Evolutionary conservation across 192 early-diverging fungal species (phyloP).

Genomic region (Fimicolochytrium jonesii): DNA sequence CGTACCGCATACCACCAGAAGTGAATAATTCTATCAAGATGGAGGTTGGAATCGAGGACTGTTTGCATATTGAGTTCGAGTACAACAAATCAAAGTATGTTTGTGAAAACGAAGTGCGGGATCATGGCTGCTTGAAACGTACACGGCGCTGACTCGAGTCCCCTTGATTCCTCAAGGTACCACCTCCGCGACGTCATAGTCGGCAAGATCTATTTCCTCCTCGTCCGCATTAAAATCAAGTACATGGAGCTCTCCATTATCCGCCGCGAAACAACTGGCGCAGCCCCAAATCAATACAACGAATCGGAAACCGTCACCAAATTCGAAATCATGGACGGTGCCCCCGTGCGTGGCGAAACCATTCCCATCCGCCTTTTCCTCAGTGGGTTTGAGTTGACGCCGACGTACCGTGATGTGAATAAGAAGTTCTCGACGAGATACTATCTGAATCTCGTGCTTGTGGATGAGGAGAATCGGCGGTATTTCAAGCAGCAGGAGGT

Average conservation of each 20-base stretch:
- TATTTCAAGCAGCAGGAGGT: constrained; percentile 99
- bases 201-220: constrained; percentile 97
- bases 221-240: constrained; percentile 99
- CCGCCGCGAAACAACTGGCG: constrained; percentile 92
- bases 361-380: constrained; percentile 98
- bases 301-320: constrained; percentile 98
- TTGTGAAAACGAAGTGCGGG: too few species aligned
- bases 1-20: constrained; percentile 88
- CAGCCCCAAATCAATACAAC: constrained; percentile 96
- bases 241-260: constrained; percentile 99
- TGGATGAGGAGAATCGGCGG: constrained; percentile 97
- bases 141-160: neutral
- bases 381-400: constrained; percentile 95
- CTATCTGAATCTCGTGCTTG: constrained; percentile 94
- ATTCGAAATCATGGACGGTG: constrained; percentile 99
- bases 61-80: constrained; percentile 99
- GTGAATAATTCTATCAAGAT: constrained; percentile 96
- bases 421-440: constrained; percentile 99
- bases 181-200: constrained; percentile 98
- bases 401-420: constrained; percentile 98
- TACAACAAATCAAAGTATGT: constrained; percentile 96
- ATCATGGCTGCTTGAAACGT: neutral
- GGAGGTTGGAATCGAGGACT: constrained; percentile 99
- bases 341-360: constrained; percentile 92
- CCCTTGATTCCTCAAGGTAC: constrained; percentile 56